Conservation (phyloP, 1,284 basidiomycete genomes). For the Marasmius tenuissimus region DNA sequence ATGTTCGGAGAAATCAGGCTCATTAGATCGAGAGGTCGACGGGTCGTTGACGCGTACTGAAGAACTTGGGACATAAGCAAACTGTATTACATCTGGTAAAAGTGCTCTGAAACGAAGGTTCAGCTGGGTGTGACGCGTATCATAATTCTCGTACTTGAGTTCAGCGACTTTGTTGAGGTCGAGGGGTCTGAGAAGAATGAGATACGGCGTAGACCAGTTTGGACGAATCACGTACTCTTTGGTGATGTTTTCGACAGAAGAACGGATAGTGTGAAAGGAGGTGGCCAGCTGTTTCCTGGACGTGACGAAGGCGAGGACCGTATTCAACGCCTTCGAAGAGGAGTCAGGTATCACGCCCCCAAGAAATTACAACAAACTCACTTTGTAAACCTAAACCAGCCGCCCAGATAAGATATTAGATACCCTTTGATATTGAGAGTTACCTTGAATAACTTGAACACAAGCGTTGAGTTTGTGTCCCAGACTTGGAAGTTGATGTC, state of each 20-base stretch:
- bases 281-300: constrained; percentile 82
- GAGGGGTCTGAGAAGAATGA: constrained; percentile 60
- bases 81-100: constrained; percentile 78
- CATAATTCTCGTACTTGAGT: constrained; percentile 62
- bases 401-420: background rate
- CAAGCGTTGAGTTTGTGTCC: background rate
- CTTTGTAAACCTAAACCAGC: constrained; percentile 29
- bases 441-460: constrained; percentile 40
- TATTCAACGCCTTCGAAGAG: constrained; percentile 75
- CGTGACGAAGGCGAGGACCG: constrained; percentile 86
- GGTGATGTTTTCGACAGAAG: constrained; percentile 77
- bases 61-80: constrained; percentile 77
- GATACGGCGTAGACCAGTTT: background rate
- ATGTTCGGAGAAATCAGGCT: constrained; percentile 40
- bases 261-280: constrained; percentile 76
- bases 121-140: background rate
- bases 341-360: background rate
- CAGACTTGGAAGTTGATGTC: background rate
- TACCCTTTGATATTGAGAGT: background rate
- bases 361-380: constrained; percentile 1
- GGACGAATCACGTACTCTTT: constrained; percentile 51
- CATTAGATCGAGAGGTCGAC: constrained; percentile 21
- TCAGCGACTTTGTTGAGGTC: constrained; percentile 79
- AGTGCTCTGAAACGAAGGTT: constrained; percentile 54
- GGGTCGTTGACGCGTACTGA: constrained; percentile 58